Evolutionary conservation across 2,329 filamentous ascomycete species (phyloP).

Genomic region (Colletotrichum godetiae): DNA sequence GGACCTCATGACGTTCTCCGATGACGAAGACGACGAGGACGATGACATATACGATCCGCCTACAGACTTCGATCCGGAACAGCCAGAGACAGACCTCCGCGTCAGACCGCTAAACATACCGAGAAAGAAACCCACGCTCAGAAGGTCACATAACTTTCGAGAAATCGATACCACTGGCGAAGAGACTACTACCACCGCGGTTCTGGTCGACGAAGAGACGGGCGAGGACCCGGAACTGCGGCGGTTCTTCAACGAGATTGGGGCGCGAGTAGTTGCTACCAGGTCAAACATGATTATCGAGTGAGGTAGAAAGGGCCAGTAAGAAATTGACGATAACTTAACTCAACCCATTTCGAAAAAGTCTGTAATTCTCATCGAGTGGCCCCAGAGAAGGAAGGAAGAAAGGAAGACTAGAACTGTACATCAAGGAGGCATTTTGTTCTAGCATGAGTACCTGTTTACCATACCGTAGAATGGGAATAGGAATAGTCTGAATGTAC

Average conservation of each 20-base stretch:
- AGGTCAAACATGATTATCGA: neutral
- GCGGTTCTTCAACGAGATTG: conserved; percentile 8
- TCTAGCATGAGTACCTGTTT: no score
- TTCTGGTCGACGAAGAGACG: neutral
- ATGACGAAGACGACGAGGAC: neutral
- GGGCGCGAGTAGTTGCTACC: neutral
- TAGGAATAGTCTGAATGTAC: no score
- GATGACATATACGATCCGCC: no score
- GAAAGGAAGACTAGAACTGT: no score
- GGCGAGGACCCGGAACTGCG: neutral
- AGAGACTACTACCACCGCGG: neutral
- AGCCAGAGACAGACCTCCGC: neutral
- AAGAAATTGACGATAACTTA: no score
- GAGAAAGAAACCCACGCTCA: neutral
- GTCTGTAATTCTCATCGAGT: no score
- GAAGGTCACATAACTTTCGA: neutral
- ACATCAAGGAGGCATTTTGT: no score
- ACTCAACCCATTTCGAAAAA: no score
- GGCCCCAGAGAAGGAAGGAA: no score
- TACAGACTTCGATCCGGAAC: neutral
- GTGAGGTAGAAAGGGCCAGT: no score
- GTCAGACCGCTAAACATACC: neutral
- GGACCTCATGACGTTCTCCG: neutral
- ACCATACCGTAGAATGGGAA: no score
- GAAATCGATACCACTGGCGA: neutral